These are phyloP conservation scores for Macroventuria anomochaeta DNA, from an alignment of 2,329 filamentous ascomycete species.

Conservation along the genomic window DNA sequence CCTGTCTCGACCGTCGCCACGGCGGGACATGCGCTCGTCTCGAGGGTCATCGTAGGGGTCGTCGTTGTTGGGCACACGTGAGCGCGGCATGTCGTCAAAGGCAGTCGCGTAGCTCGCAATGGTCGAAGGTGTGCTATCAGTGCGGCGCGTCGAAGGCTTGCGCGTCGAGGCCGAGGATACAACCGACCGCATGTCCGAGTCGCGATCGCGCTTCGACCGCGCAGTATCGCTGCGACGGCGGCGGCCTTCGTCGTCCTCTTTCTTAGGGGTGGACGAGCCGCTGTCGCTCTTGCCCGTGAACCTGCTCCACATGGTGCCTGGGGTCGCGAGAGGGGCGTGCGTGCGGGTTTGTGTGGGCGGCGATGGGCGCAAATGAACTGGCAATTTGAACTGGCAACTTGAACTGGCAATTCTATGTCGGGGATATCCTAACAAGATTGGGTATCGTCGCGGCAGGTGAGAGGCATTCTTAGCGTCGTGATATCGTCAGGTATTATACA, in stretches of 20 bases:
- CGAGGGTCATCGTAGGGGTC: constrained; percentile 43
- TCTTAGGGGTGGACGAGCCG: constrained; percentile 33
- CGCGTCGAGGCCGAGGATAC: constrained; percentile 46
- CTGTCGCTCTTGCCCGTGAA: constrained; percentile 48
- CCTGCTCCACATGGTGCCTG: constrained; percentile 47
- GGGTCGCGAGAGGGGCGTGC: constrained; percentile 18
- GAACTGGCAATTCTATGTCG: constrained; percentile 3
- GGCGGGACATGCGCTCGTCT: constrained; percentile 33
- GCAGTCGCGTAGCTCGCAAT: constrained; percentile 51
- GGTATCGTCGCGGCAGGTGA: constrained; percentile 33
- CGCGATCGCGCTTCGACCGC: constrained; percentile 42
- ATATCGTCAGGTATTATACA: constrained; percentile 34
- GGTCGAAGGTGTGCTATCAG: constrained; percentile 40
- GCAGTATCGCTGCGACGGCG: constrained; percentile 35
- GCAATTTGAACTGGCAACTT: no score
- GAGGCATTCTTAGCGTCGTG: constrained; percentile 37
- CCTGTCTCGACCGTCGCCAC: constrained; percentile 36
- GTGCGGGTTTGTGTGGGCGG: constrained; percentile 27
- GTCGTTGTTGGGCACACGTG: constrained; percentile 34
- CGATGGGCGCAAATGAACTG: constrained; percentile 29
- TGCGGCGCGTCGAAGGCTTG: constrained; percentile 37
- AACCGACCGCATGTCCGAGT: constrained; percentile 41
- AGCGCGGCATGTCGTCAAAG: no score
- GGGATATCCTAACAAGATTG: constrained; percentile 20
- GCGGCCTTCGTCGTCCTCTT: constrained; percentile 37